phyloP scores from a whole-genome alignment of 176 grass and related monocot species.

The Hyparrhenia diplandra region DNA sequence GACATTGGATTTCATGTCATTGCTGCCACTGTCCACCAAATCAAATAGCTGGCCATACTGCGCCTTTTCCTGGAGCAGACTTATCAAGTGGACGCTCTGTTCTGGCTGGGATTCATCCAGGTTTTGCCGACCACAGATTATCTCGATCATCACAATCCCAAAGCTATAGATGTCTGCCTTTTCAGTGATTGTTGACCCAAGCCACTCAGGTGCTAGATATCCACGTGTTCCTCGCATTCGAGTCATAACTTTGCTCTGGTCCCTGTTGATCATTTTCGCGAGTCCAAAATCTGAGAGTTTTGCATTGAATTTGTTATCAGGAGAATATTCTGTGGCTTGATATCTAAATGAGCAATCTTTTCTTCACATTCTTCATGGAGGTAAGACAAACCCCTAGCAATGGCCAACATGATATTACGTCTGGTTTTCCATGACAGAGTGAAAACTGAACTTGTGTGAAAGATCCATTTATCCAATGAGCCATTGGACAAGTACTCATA shows the following conservation, averaged over 20 bases:
- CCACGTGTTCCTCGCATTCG: constrained; percentile 4
- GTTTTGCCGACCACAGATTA: neutral
- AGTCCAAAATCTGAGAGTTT: constrained; percentile 14
- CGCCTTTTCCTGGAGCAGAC: neutral
- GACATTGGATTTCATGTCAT: too few species aligned
- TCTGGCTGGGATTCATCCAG: constrained; percentile 1
- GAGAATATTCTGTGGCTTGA: constrained; percentile 7
- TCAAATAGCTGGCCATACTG: neutral
- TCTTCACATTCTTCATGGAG: constrained; percentile 10
- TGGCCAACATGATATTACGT: neutral
- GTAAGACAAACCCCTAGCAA: constrained; percentile 6
- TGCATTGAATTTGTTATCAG: neutral
- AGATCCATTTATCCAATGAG: neutral
- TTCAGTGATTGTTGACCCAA: neutral
- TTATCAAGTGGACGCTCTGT: neutral
- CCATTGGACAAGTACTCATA: neutral
- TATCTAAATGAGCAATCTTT: constrained; percentile 12
- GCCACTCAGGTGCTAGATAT: constrained; percentile 1
- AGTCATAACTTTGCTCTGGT: constrained; percentile 15
- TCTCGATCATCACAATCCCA: neutral
- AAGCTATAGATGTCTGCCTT: constrained; percentile 1
- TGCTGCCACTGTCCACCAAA: too few species aligned
- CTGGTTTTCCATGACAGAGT: neutral
- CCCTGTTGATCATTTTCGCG: constrained; percentile 1
- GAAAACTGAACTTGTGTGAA: neutral